A percentile compares a stretch with the other conserved stretches of the same genome.
phyloP scores from a whole-genome alignment of 768 basidiomycete species.

The Mycena maculata region DNA sequence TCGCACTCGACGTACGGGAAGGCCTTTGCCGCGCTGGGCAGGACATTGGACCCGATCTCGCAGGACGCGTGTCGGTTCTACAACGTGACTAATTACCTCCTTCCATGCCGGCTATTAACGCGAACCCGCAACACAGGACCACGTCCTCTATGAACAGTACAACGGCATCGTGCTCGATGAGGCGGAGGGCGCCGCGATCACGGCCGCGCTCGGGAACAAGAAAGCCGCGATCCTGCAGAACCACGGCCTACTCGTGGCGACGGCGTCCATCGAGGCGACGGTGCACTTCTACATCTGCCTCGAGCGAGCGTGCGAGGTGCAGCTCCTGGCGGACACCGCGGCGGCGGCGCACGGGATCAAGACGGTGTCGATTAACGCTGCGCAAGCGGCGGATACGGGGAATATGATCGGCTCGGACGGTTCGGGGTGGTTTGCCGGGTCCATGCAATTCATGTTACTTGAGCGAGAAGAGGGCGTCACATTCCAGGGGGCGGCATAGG shows the following conservation, averaged over 20 bases:
- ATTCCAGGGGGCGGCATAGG: slow-evolving; percentile 9
- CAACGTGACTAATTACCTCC: slow-evolving; percentile 33
- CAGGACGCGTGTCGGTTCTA: slow-evolving; percentile 60
- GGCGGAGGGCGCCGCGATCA: slow-evolving; percentile 59
- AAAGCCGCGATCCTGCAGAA: slow-evolving; percentile 58
- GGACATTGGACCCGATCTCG: slow-evolving; percentile 54
- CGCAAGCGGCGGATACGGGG: slow-evolving; percentile 42
- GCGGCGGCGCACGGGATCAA: slow-evolving; percentile 41
- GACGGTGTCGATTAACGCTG: slow-evolving; percentile 41
- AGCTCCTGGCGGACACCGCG: slow-evolving; percentile 58
- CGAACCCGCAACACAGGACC: slow-evolving; percentile 38
- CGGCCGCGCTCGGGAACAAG: slow-evolving; percentile 52
- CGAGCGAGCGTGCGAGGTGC: slow-evolving; percentile 60
- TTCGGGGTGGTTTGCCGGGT: slow-evolving; percentile 53
- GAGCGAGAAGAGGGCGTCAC: slow-evolving; percentile 48
- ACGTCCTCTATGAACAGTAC: slow-evolving; percentile 57
- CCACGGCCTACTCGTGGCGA: slow-evolving; percentile 55
- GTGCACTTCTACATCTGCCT: slow-evolving; percentile 54
- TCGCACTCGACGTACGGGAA: slow-evolving; percentile 63
- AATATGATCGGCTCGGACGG: slow-evolving; percentile 39
- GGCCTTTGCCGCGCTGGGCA: slow-evolving; percentile 60
- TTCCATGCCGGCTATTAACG: not conserved
- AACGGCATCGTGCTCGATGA: slow-evolving; percentile 60
- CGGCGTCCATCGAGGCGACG: slow-evolving; percentile 55
- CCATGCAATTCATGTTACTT: slow-evolving; percentile 50